Evolutionary conservation across 116 monocot species (phyloP), one percentile per base, ranked within the genome.

Genomic region (Phalaenopsis hybrid): DNA sequence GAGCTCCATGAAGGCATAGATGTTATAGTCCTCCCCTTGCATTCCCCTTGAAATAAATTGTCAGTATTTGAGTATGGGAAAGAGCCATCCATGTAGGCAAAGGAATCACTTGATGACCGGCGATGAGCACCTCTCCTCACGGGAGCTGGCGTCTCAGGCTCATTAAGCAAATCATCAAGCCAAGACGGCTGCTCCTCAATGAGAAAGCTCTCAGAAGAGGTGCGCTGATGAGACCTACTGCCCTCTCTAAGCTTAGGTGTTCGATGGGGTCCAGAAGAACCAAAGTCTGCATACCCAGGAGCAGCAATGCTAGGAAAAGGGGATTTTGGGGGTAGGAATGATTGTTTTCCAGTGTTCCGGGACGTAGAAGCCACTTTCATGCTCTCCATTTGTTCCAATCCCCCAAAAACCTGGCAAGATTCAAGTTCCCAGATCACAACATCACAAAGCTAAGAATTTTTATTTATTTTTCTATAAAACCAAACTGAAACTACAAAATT

Each of bases 161-260:
- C 95, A 81, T 90, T 87, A 21, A 95, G 95, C 52, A 95, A 85
- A 44, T 95, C 95, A 69, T 95, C 95, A 16, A 95, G 86, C 95
- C 95, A 95, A 48, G 91, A 93, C 11, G 95, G 95, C 83, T 95
- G 95, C 78, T 95, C 95, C 57, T 95, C 95, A 43, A 92, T 88
- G 25, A 93, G 74, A 82, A 91, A 88, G 83, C 91, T 91, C 86
- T 92, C 95, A 1, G 95, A 95, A 10, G 91, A 87, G 82, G 92
- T 93, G 13, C 93, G 91, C 83, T 91, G 91, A 72, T 95, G 95
- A 59, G 77, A 86, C 25, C 57, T 78, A 21, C 81, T 79, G 0
- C 86, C 88, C 21, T 95, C 90, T 82, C 85, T 86, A 2, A 78
- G 85, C 63, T 80, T 87, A 8, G 77, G 82, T 74, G 81, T 58